Base-by-base conservation (phyloP, 73 alveolate species). In the Paramecium biaurelia region DNA sequence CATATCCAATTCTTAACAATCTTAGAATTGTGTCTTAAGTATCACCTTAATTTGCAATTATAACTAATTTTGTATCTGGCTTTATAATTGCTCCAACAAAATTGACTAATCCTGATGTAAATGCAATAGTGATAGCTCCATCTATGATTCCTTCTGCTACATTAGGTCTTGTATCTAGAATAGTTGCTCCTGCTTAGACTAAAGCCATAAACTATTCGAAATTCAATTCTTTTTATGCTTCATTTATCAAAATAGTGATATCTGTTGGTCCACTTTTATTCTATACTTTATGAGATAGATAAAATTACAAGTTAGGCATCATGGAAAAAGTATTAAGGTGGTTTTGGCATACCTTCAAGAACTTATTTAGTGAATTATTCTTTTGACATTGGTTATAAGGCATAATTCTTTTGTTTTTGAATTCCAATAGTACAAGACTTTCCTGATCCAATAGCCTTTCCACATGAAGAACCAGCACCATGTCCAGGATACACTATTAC, bases 401-500 rank as follows among this genome's bases (percentile, higher is more conserved):
- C 95, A 23, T 56, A 92, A 28, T 92, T 92, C 8, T 58, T 82
- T 26, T 20, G n/a, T 26, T 70, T 45, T 35, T 92, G 38, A 15
- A 45, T 38, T 24, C 92, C 95, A 18, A 92, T 37, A 42, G 95
- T 82, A 34, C 92, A 30, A 43, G 7, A 24, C 12, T 89, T 89
- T 43, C 94, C 94, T 43, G 85, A 70, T 9, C 92, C 85, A 30
- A 89, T 89, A 37, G 85, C 70, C 42, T 89, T 89, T 2, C 96
- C 98, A n/a, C 95, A 86, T 34, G 96, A 84, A 6, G 97, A 93
- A 24, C 95, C 98, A 1, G 96, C 96, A 6, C 98, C 98, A 34
- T 95, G 98, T 11, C 98, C 98, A n/a, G 98, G 96, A 57, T 92
- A 92, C 14, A 95, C 95, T 1, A 93, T 76, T 30, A 94, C 95